Evolutionary conservation across 768 basidiomycete species (phyloP), one percentile per base, ranked within the genome.

Genomic region (Tylopilus sp.): DNA sequence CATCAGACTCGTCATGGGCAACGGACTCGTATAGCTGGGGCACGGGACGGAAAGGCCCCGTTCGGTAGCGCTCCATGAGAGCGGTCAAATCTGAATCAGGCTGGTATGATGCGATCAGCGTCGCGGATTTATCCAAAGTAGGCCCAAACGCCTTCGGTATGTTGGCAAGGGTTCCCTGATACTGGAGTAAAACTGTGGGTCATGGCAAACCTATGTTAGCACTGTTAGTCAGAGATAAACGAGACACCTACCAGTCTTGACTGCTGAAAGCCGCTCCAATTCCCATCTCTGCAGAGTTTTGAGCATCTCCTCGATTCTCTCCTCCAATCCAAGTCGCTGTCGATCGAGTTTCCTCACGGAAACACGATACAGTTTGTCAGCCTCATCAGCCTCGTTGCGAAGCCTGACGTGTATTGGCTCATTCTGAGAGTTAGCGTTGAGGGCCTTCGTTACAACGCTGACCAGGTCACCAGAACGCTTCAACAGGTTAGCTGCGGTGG

Each of bases 11-110:
- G 41, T 88, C 85, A 57, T 91, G 91, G 9, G 86, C 75, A 28
- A 93, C 79, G 4, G 86, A 86, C 64, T 95, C 91, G 69, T 92
- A 98, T 10, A 94, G 74, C 48, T 91, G 91, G 0, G 95, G 81
- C 33, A 74, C 75, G 0, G 95, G 95, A 36, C 88, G 78, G 83
- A 97, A 98, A 0, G 94, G 88, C 1, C 95, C 95, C 1, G 93
- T 95, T 48, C 95, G 82, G 66, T 93, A 91, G 11, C 90, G 86
- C 67, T 97, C 94, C 54, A 97, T 93, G 44, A 95, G 79, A 10
- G 89, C 91, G 12, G 74, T 83, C 47, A 95, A 70, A 71, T 94
- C 94, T 1, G 83, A 83, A 55, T 97, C 93, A 3, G 94, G 93
- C 54, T 93, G 86, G 69, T 83, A 97, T 1, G 91, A 80, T 28